Evolutionary conservation across 2,329 filamentous ascomycete genomes (phyloP).

Genomic region (Fusarium domesticum): DNA sequence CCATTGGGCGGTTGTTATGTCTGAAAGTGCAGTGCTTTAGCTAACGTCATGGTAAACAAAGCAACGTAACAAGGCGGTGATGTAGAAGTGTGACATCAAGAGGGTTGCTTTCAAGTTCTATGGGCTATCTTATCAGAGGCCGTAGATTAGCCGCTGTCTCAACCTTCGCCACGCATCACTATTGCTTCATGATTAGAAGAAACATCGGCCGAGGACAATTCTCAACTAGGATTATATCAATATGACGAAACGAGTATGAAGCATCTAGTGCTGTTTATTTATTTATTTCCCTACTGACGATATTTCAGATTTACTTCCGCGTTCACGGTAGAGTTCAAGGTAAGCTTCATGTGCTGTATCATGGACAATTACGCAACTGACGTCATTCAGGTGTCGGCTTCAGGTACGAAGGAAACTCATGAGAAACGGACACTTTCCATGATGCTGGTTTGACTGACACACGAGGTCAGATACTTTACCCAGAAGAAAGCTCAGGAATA

Average conservation of each 20-base stretch:
- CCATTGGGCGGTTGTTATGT: slow-evolving; percentile 13
- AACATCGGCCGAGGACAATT: not conserved
- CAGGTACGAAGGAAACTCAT: slow-evolving; percentile 37
- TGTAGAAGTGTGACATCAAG: slow-evolving; percentile 24
- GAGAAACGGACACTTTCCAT: not conserved
- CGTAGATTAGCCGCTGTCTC: slow-evolving; percentile 4
- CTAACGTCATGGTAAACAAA: not conserved
- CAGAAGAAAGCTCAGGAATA: slow-evolving; percentile 49
- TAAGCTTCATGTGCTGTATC: slow-evolving; percentile 34
- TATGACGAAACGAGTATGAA: slow-evolving; percentile 38
- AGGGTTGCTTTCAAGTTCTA: not conserved
- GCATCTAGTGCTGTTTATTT: not conserved
- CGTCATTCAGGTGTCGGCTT: slow-evolving; percentile 52
- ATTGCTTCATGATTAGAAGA: not conserved
- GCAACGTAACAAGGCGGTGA: not conserved
- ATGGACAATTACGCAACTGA: slow-evolving; percentile 21
- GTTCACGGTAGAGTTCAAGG: slow-evolving; percentile 71
- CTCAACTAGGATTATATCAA: slow-evolving; percentile 1
- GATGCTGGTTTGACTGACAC: slow-evolving; percentile 4
- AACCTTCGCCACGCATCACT: not conserved
- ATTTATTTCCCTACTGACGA: slow-evolving; percentile 11
- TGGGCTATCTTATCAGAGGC: slow-evolving; percentile 16
- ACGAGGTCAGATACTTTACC: slow-evolving; percentile 49
- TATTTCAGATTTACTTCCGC: slow-evolving; percentile 56
- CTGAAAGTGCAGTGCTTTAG: not conserved